A percentile compares a stretch with the other conserved stretches of the same genome.
These are phyloP conservation scores for Mollisiaceae sp. DNA, from an alignment of 2,329 filamentous ascomycete genomes.

Conservation along the genomic window DNA sequence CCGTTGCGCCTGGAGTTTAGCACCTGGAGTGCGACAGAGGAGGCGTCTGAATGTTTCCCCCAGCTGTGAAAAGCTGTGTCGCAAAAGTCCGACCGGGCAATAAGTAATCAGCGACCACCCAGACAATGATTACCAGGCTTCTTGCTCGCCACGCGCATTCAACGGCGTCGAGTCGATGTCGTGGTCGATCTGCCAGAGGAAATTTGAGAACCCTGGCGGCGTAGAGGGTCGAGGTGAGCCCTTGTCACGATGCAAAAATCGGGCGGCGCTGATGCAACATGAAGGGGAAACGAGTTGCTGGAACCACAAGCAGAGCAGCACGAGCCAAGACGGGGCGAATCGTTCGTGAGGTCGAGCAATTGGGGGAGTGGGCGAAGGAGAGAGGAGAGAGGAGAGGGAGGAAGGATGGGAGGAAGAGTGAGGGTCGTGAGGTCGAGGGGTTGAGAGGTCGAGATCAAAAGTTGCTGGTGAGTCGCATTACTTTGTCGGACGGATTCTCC, in stretches of 20 bases:
- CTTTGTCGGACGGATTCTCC: background rate
- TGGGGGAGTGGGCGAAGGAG: background rate
- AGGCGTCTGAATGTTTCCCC: conserved; percentile 29
- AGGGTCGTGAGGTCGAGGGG: no score
- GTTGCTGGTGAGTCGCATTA: conserved; percentile 4
- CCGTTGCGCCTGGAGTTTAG: conserved; percentile 18
- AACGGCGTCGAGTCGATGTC: conserved; percentile 19
- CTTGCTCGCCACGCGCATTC: conserved; percentile 26
- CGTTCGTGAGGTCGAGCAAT: conserved; percentile 7
- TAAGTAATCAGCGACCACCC: conserved; percentile 25
- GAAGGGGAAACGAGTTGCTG: conserved; percentile 28
- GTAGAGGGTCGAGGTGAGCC: conserved; percentile 30
- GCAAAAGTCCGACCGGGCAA: conserved; percentile 29
- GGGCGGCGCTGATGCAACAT: conserved; percentile 30
- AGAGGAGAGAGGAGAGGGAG: background rate
- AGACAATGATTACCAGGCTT: conserved; percentile 15
- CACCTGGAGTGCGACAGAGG: conserved; percentile 28
- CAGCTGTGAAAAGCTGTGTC: conserved; percentile 30
- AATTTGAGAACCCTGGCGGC: conserved; percentile 26
- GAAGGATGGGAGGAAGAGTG: background rate
- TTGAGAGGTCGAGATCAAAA: no score
- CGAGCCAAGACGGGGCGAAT: conserved; percentile 12
- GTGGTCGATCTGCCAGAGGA: conserved; percentile 16
- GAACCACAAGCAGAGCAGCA: conserved; percentile 14
- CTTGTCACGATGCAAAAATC: conserved; percentile 34